Evolutionary conservation across 2,329 filamentous ascomycete genomes (phyloP), one percentile per base, ranked within the genome.

Genomic region (Aspergillus sclerotialis): DNA sequence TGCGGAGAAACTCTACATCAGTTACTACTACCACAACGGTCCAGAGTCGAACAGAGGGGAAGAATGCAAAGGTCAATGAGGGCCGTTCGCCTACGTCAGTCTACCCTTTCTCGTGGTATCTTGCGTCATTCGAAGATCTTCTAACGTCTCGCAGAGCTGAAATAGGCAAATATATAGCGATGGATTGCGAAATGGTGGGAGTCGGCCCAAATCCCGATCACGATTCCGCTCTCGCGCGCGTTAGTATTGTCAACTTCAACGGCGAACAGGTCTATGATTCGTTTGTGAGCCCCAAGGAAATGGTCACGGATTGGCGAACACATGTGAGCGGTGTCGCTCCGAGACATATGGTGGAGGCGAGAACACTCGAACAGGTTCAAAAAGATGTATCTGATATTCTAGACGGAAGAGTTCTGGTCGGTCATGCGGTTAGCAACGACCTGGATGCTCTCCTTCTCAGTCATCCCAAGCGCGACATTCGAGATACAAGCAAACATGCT

Each of bases 171-270:
- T 98, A 94, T 58, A 67, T 98, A 27, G 84, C 85, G 13, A 77
- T 98, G 30, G 92, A 98, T 67, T 98, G 92, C 61, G 92, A 98
- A 65, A 98, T 98, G 92, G 92, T 98, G 16, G 92, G 90, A 30
- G 78, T 93, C 0, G 75, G 76, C 1, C 65, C 64, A 3, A 60
- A 67, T 61, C 76, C 76, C 3, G 78, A 78, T 32, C 75, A 78
- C 14, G 71, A 81, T 53, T 88, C 86, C 23, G 80, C 79, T 0
- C 75, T 98, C 28, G 92, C 92, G 1, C 78, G 92, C 30, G 86
- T 90, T 36, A 94, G 85, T 54, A 68, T 94, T 11, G 89, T 95
- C 47, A 94, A 96, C 61, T 98, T 89, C 61, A 87, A 95, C 56
- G 89, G 89, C 12, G 76, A 83, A 17, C 87, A 94, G 60, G 68